Percentiles rank a stretch among this genome's conserved stretches.
These are phyloP conservation scores for Codiaeum variegatum DNA, from an alignment of 441 rosid species.

Conservation along the genomic window DNA sequence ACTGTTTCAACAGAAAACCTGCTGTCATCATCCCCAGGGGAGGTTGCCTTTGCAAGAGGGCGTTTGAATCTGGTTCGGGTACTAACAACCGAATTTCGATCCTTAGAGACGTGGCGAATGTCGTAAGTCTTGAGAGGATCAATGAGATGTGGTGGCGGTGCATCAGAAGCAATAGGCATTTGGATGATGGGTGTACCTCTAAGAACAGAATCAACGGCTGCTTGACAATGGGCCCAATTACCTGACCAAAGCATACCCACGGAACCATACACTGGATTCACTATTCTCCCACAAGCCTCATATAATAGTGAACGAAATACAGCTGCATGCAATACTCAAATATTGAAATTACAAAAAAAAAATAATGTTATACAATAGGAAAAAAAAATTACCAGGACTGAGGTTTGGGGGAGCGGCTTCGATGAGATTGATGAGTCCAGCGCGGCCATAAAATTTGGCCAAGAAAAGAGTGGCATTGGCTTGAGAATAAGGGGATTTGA, in stretches of 20 bases:
- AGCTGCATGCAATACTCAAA: conserved; percentile 29
- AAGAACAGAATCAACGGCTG: conserved; percentile 48
- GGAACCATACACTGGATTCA: conserved; percentile 48
- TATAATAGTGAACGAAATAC: conserved; percentile 47
- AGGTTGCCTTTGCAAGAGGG: conserved; percentile 20
- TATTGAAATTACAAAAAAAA: not conserved
- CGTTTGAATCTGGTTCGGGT: conserved; percentile 34
- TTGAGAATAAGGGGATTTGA: conserved; percentile 44
- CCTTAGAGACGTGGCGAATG: conserved; percentile 44
- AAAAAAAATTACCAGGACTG: conserved; percentile 38
- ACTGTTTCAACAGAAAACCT: conserved; percentile 36
- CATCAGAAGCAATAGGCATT: conserved; percentile 19
- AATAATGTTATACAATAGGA: too few relatives aligned
- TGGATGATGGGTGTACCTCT: conserved; percentile 31
- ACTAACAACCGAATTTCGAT: conserved; percentile 11
- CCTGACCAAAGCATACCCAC: conserved; percentile 52
- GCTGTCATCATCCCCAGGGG: conserved; percentile 33
- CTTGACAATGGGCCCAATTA: conserved; percentile 46
- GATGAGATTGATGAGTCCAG: conserved; percentile 52
- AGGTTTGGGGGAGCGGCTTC: conserved; percentile 39
- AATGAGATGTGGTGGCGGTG: conserved; percentile 22
- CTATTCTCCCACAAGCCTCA: conserved; percentile 56
- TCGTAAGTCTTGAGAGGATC: conserved; percentile 32
- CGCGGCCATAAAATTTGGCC: conserved; percentile 63
- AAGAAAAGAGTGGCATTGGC: conserved; percentile 58